Evolutionary conservation across 2,329 filamentous ascomycete genomes (phyloP).

Genomic region (Aspergillus sp.): DNA sequence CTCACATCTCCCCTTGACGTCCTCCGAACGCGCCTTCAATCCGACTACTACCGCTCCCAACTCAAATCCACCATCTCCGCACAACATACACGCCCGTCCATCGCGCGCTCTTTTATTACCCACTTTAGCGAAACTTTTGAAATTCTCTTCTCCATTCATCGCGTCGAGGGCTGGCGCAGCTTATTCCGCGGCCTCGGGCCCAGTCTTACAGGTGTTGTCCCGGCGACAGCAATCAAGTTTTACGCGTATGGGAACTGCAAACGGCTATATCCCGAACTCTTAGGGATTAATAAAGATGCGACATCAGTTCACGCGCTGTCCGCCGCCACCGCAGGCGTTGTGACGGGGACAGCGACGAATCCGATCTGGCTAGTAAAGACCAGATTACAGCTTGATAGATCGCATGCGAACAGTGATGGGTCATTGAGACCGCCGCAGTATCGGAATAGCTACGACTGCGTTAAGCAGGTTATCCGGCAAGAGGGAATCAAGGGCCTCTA

Average conservation of each 20-base stretch:
- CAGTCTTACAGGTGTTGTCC: slow-evolving; percentile 40
- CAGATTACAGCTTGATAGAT: slow-evolving; percentile 58
- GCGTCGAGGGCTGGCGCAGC: slow-evolving; percentile 38
- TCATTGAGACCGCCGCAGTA: slow-evolving; percentile 34
- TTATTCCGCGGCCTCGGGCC: slow-evolving; percentile 40
- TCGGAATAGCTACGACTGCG: slow-evolving; percentile 66
- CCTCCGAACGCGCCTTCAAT: slow-evolving; percentile 94
- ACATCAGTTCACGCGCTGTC: slow-evolving; percentile 34
- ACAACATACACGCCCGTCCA: slow-evolving; percentile 50
- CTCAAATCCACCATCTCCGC: slow-evolving; percentile 61
- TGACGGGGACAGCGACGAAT: slow-evolving; percentile 38
- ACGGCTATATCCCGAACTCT: slow-evolving; percentile 29
- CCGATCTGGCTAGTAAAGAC: slow-evolving; percentile 61
- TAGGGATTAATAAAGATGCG: slow-evolving; percentile 30
- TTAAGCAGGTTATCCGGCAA: slow-evolving; percentile 72
- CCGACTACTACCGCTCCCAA: slow-evolving; percentile 85
- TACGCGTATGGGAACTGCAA: slow-evolving; percentile 43
- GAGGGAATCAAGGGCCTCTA: slow-evolving; percentile 87
- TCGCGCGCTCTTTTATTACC: slow-evolving; percentile 59
- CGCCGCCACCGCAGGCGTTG: slow-evolving; percentile 36
- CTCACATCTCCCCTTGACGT: slow-evolving; percentile 95
- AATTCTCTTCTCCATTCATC: slow-evolving; percentile 38
- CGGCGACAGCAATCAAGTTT: slow-evolving; percentile 41
- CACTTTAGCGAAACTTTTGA: slow-evolving; percentile 39
- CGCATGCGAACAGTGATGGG: slow-evolving; percentile 26